Evolutionary conservation across 2,329 filamentous ascomycete species (phyloP), one percentile per base, ranked within the genome.

Genomic region (Colletotrichum scovillei): DNA sequence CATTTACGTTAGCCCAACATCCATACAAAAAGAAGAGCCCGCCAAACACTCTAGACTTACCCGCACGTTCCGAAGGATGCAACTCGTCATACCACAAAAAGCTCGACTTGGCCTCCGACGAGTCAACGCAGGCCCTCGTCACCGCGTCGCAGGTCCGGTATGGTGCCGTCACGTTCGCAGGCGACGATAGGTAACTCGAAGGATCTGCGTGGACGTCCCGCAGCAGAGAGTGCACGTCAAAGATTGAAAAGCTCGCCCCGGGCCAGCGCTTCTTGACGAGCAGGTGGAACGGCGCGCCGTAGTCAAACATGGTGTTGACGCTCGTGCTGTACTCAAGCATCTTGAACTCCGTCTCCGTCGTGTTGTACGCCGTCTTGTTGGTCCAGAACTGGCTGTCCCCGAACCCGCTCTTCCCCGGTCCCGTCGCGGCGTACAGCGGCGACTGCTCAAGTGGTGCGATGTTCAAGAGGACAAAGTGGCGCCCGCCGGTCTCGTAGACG

Each of bases 21-120:
- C 57, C 8, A 14, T 8, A 11, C 46, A 24, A 8, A 38, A 38
- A 19, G 2, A 53, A 30, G 14, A 26, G 28, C 16, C 5, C 6
- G 5, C 19, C 14, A 28, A 28, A 19, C 12, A 55, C 5, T 49
- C 12, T n/a, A n/a, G 87, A 83, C 77, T 88, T 83, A 81, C 90
- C 88, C 8, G 91, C 88, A 81, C 90, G 89, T 81, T 91, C 87
- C 35, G 90, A 91, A 0, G 93, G 92, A 83, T 96, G 94, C 78
- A 95, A 80, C 78, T 91, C 89, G 81, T 96, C 93, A 77, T 87
- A 88, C 92, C 93, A 95, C 79, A 94, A 76, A 79, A 89, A 95
- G 58, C 88, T 91, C 76, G 92, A 89, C 42, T 85, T 81, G 42
- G 85, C 84, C 4, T 85, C 69, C 16, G 81, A 75, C 49, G 83